These are phyloP conservation scores for Pichia phayaonensis DNA, from an alignment of 805 yeast species.

Conservation along the genomic window DNA sequence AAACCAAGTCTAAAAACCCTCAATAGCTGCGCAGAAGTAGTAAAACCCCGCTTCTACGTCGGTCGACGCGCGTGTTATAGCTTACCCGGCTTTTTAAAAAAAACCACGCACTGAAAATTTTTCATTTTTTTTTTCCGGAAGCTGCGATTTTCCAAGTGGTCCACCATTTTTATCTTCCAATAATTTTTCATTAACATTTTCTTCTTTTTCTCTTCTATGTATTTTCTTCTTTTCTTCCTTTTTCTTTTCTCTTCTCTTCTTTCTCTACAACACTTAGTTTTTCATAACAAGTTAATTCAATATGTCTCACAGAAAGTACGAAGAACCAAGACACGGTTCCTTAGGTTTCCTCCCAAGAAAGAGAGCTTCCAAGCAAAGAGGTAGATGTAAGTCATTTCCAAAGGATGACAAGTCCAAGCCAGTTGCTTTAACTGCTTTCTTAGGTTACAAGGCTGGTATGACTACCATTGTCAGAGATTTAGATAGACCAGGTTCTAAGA, in stretches of 20 bases:
- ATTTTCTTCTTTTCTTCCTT: not conserved
- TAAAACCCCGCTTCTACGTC: no score
- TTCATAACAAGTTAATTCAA: slow-evolving; percentile 12
- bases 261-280: slow-evolving; percentile 8
- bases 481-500: slow-evolving; percentile 99
- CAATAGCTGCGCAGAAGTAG: no score
- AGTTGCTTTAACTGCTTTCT: slow-evolving; percentile 98
- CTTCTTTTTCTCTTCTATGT: not conserved
- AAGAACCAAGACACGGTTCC: slow-evolving; percentile 99
- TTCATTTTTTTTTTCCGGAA: no score
- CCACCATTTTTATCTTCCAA: no score
- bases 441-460: slow-evolving; percentile 99
- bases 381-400: slow-evolving; percentile 99
- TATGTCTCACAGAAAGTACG: slow-evolving; percentile 99
- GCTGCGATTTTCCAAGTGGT: no score
- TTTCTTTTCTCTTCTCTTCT: not conserved
- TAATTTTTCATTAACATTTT: not conserved
- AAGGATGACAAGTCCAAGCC: slow-evolving; percentile 97
- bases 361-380: slow-evolving; percentile 98
- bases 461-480: slow-evolving; percentile 99
- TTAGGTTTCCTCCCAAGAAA: slow-evolving; percentile 99
- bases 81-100: no score
- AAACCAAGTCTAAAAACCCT: no score
- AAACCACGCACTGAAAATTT: no score
- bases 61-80: no score